Conservation (phyloP, 208 protist genomes). For the Trypanosoma vivax region DNA sequence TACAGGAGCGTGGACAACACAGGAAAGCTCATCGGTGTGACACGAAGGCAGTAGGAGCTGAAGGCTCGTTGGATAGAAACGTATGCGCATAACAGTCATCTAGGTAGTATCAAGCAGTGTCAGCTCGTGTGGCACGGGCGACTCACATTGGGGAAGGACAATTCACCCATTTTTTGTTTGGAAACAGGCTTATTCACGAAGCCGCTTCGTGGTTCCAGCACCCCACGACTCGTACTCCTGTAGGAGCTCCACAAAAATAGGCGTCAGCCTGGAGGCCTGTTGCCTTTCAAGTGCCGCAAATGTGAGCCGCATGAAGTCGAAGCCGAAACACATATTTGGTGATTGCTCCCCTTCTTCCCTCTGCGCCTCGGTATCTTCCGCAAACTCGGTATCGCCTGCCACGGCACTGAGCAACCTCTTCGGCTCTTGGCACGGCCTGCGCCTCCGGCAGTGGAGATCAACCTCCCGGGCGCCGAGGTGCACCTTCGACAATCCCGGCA, state of each 20-base stretch:
- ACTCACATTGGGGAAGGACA: no score
- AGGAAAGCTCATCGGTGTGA: no score
- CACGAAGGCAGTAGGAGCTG: no score
- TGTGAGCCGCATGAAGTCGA: slow-evolving; percentile 82
- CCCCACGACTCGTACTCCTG: slow-evolving; percentile 87
- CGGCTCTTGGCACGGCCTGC: neutral
- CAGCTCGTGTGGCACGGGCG: no score
- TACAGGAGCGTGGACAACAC: no score
- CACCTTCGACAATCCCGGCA: slow-evolving; percentile 52
- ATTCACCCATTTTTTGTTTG: neutral
- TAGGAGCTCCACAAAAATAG: slow-evolving; percentile 56
- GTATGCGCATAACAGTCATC: no score
- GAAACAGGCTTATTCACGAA: slow-evolving; percentile 16
- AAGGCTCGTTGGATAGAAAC: no score
- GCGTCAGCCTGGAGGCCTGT: slow-evolving; percentile 28
- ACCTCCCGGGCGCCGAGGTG: slow-evolving; percentile 35
- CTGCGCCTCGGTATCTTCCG: neutral
- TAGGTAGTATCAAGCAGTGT: no score
- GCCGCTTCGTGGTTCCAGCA: slow-evolving; percentile 58
- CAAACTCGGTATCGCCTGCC: neutral
- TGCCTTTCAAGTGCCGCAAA: slow-evolving; percentile 42
- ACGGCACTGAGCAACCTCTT: no score
- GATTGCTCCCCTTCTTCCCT: neutral
- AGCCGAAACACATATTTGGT: slow-evolving; percentile 71
- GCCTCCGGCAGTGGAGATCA: slow-evolving; percentile 24